These are phyloP conservation scores for Leccinum pachyderme DNA, from an alignment of 1,284 basidiomycete genomes.

Conservation along the genomic window DNA sequence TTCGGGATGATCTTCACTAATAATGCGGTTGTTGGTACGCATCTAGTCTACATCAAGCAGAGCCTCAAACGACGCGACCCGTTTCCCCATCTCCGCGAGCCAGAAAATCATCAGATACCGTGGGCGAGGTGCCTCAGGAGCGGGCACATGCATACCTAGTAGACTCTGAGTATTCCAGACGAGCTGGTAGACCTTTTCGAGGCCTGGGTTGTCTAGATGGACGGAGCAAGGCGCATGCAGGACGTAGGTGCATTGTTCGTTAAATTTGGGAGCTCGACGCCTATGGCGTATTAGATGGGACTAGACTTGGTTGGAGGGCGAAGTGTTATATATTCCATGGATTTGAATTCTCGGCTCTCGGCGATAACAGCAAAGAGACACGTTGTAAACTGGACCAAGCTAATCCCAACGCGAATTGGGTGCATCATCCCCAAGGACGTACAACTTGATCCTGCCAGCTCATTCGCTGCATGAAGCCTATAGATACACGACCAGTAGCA, in stretches of 20 bases:
- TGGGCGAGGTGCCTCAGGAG: neutral
- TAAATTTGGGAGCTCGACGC: neutral
- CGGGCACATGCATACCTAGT: neutral
- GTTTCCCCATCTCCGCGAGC: neutral
- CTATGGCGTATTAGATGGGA: neutral
- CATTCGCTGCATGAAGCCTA: neutral
- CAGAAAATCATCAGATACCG: neutral
- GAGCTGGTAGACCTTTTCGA: slow-evolving; percentile 2
- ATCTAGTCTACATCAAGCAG: neutral
- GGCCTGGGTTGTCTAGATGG: neutral
- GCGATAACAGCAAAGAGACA: neutral
- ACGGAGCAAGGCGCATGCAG: neutral
- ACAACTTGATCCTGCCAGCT: neutral
- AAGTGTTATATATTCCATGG: neutral
- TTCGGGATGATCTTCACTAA: too few relatives aligned
- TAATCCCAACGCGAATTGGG: neutral
- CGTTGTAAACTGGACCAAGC: neutral
- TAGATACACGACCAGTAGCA: neutral
- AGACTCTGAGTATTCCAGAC: neutral
- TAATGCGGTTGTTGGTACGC: too few relatives aligned
- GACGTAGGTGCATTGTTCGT: neutral
- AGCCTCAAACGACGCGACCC: neutral
- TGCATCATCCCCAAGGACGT: neutral
- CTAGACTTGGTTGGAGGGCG: neutral
- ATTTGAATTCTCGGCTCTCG: neutral